These are phyloP conservation scores for Tetracladium setigerum DNA, from an alignment of 495 filamentous ascomycete genomes.

Conservation along the genomic window DNA sequence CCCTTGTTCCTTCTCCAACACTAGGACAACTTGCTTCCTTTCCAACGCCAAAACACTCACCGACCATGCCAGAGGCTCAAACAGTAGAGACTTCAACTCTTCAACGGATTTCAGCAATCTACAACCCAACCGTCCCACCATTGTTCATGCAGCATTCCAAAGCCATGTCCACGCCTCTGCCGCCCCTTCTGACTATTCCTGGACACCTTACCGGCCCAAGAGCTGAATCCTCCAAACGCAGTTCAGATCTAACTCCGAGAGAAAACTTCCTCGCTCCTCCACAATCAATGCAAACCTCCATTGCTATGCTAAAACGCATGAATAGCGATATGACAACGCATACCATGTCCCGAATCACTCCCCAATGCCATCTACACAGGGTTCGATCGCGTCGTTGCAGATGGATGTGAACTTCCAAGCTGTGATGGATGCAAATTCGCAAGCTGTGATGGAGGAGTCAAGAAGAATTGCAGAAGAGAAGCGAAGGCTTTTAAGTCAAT, in stretches of 20 bases:
- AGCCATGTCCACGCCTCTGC: background rate
- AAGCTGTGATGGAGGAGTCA: background rate
- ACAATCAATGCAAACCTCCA: background rate
- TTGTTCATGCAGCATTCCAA: no score
- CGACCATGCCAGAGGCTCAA: background rate
- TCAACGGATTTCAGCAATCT: no score
- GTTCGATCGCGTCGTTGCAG: no score
- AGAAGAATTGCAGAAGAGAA: background rate
- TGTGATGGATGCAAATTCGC: background rate
- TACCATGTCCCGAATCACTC: background rate
- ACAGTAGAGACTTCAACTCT: background rate
- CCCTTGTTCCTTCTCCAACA: no score
- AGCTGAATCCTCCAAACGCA: background rate
- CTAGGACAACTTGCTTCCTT: background rate
- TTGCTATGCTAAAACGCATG: slow-evolving; percentile 5
- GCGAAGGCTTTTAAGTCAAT: background rate
- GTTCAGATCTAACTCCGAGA: background rate
- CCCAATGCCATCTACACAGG: background rate
- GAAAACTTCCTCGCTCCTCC: background rate
- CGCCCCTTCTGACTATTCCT: slow-evolving; percentile 9
- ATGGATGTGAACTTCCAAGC: background rate
- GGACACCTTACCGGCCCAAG: slow-evolving; percentile 7
- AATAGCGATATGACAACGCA: slow-evolving; percentile 1
- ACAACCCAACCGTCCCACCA: no score
- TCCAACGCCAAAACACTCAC: background rate